A percentile compares a stretch with the other conserved stretches of the same genome.
Evolutionary conservation across 371 early-diverging fungal genomes (phyloP).

Genomic region (Nematocida minor): DNA sequence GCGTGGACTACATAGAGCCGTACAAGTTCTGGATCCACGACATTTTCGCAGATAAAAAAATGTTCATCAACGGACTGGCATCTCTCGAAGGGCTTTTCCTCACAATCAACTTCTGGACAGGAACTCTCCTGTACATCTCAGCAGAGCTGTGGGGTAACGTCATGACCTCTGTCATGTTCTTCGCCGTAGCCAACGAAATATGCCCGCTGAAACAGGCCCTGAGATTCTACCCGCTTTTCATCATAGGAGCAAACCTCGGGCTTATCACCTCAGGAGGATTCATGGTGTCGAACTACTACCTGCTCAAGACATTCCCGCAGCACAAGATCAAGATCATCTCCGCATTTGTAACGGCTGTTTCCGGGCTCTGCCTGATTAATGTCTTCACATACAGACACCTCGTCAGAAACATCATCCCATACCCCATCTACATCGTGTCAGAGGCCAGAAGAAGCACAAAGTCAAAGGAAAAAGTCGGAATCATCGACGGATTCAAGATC

Average conservation of each 20-base stretch:
- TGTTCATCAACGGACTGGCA: constrained; percentile 48
- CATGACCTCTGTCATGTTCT: constrained; percentile 63
- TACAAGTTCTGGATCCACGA: constrained; percentile 53
- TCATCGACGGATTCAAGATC: constrained; percentile 60
- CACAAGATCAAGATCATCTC: constrained; percentile 34
- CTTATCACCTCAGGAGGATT: constrained; percentile 56
- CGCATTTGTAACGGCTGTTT: constrained; percentile 47
- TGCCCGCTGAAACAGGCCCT: constrained; percentile 64
- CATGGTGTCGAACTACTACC: constrained; percentile 37
- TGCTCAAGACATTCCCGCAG: constrained; percentile 33
- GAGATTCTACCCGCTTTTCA: constrained; percentile 63
- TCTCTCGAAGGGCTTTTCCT: constrained; percentile 54
- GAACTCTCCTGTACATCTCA: constrained; percentile 61
- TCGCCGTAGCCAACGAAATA: constrained; percentile 63
- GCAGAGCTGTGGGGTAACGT: constrained; percentile 66
- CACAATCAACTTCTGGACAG: constrained; percentile 62
- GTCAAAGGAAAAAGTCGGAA: constrained; percentile 54
- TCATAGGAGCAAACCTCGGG: constrained; percentile 62
- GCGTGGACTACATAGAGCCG: constrained; percentile 56
- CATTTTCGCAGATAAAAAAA: constrained; percentile 58
- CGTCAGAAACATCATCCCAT: constrained; percentile 56
- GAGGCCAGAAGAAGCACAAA: constrained; percentile 43
- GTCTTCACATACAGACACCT: constrained; percentile 52
- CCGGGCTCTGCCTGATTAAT: constrained; percentile 44
- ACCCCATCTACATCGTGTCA: constrained; percentile 55